A percentile compares a stretch with the other conserved stretches of the same genome.
Evolutionary conservation across 2,329 filamentous ascomycete genomes (phyloP).

Genomic region (Phoma sp.): DNA sequence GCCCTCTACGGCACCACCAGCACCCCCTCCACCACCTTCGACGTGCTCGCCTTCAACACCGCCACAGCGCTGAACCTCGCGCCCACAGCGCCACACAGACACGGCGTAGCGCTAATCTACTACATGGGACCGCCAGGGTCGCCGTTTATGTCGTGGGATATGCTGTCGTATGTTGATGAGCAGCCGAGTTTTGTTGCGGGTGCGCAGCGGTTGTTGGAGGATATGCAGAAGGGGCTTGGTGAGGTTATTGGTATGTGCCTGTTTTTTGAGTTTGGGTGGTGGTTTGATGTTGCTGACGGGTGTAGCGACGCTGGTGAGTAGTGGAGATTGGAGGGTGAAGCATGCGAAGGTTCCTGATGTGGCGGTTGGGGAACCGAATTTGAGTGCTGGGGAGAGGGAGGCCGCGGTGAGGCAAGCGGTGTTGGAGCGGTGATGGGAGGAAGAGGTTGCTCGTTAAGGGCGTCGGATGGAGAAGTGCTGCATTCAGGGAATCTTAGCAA

Average conservation of each 20-base stretch:
- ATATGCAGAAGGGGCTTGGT: conserved; percentile 12
- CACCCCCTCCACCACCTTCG: background rate
- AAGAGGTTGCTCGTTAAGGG: conserved; percentile 2
- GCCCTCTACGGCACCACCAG: conserved; percentile 8
- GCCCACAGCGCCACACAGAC: background rate
- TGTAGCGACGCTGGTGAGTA: conserved; percentile 1
- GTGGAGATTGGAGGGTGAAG: conserved; percentile 5
- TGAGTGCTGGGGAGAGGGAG: no score
- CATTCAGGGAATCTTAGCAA: background rate
- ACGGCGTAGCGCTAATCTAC: conserved; percentile 12
- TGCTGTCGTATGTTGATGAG: conserved; percentile 9
- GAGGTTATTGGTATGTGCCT: conserved; percentile 11
- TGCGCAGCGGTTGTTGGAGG: conserved; percentile 13
- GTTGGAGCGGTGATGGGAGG: conserved; percentile 1
- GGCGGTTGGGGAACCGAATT: conserved; percentile 4
- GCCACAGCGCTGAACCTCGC: background rate
- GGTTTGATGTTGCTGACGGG: background rate
- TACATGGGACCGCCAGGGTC: conserved; percentile 3
- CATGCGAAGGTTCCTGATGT: conserved; percentile 11
- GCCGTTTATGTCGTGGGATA: conserved; percentile 7
- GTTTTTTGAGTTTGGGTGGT: background rate
- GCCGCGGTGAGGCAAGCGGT: background rate
- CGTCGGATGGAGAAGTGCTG: background rate
- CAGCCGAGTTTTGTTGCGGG: background rate
- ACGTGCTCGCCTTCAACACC: conserved; percentile 5